Base-by-base conservation (phyloP, 495 filamentous ascomycete species). In the Tuber microsphaerosporum region DNA sequence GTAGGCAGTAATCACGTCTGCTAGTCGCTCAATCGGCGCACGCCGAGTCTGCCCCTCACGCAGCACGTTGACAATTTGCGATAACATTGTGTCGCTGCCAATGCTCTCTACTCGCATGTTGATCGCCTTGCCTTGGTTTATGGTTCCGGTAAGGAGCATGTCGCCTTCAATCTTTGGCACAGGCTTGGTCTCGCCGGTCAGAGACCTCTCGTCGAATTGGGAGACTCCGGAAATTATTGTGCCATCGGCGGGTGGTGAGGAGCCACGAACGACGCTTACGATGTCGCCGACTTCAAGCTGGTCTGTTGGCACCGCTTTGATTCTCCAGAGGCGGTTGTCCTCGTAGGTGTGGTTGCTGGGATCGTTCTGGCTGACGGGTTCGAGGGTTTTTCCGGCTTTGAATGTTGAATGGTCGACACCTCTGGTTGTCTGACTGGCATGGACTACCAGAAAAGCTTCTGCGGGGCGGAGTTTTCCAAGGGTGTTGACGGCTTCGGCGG, bases 31-130 rank as follows among this genome's bases (percentile, higher is more conserved):
- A 71, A 97, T 89, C 0, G 93, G 94, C 2, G 94, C 94, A 43
- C 91, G 89, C 81, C 89, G 89, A 37, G 91, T 91, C 83, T 97
- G 94, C 4, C 94, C 94, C 84, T 97, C 93, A 16, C 94, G 90
- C 9, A 97, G 92, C 34, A 93, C 91, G n/a, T 88, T 86, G 75
- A 97, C 92, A 81, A 97, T 97, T 75, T 92, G 89, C 81, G 97
- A 94, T 42, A 97, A 87, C 91, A 97, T 93, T 2, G 93, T 95
- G 39, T 89, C 86, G 0, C 93, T 92, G 0, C 89, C 87, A 20
- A 90, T 84, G 17, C 90, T 90, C 0, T 91, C 91, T 71, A 97
- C 87, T 70, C 86, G 84, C 42, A 96, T 87, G 19, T 90, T 84
- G 19, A 97, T 85, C 1, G 93, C 87, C 2, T 88, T 83, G 16